A percentile compares a stretch with the other conserved stretches of the same genome.
phyloP scores from a whole-genome alignment of 2,329 filamentous ascomycete species.

The Aspergillus sp. region DNA sequence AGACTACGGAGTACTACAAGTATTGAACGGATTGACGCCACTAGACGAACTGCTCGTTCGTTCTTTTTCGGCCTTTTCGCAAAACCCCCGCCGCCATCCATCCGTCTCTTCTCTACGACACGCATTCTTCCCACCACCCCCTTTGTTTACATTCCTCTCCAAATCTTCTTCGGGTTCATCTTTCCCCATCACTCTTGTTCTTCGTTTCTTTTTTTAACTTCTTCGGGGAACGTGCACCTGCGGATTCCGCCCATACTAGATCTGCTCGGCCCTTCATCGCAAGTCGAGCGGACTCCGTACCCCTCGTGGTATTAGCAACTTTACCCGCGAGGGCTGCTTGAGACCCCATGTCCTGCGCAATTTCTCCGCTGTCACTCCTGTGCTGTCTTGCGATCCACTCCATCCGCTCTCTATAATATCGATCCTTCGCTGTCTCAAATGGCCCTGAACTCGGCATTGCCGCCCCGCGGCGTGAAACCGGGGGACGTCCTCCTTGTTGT shows the following conservation, averaged over 20 bases:
- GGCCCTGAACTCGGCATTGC: constrained; percentile 26
- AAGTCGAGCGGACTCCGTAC: background rate
- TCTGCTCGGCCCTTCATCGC: constrained; percentile 1
- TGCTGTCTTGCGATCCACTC: constrained; percentile 7
- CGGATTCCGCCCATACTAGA: background rate
- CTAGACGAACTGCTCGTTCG: background rate
- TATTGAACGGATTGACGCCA: background rate
- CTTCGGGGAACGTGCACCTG: background rate
- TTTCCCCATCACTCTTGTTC: background rate
- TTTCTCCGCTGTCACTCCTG: constrained; percentile 13
- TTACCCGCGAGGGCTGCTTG: constrained; percentile 22
- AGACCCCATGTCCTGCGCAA: constrained; percentile 31
- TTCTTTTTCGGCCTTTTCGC: background rate
- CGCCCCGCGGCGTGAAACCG: constrained; percentile 35
- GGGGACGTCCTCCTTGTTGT: constrained; percentile 45
- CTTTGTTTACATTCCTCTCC: background rate
- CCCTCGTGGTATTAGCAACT: constrained; percentile 3
- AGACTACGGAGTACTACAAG: too few relatives aligned
- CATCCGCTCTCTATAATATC: constrained; percentile 12
- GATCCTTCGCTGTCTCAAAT: constrained; percentile 18
- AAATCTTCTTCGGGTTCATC: background rate
- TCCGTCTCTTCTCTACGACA: background rate
- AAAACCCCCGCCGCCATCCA: background rate
- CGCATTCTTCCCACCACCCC: background rate
- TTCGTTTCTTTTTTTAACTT: background rate